phyloP scores from a whole-genome alignment of 2,329 filamentous ascomycete genomes.

The Microdochium trichocladiopsis region DNA sequence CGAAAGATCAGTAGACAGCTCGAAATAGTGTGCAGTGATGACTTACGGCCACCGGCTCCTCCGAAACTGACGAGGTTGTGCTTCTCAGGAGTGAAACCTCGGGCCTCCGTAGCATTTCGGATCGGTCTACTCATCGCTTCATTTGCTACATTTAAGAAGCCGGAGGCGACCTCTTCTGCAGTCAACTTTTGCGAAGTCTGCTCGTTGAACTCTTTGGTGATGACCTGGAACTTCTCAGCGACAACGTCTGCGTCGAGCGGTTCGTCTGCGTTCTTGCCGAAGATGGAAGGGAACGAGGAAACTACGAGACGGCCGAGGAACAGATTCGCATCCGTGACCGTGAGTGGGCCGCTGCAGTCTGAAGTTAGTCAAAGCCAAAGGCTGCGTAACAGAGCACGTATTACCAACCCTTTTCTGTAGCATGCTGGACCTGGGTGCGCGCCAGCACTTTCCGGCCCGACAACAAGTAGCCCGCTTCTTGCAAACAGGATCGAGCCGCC shows the following conservation, averaged over 20 bases:
- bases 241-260: constrained; percentile 31
- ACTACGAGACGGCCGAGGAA: constrained; percentile 70
- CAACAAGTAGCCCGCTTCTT: constrained; percentile 61
- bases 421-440: constrained; percentile 23
- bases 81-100: constrained; percentile 20
- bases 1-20: too few relatives aligned
- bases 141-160: constrained; percentile 70
- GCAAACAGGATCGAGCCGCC: too few relatives aligned
- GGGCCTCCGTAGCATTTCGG: constrained; percentile 50
- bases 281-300: constrained; percentile 63
- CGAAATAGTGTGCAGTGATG: too few relatives aligned
- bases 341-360: constrained; percentile 46
- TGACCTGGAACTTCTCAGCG: constrained; percentile 27
- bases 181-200: constrained; percentile 19
- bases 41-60: constrained; percentile 57
- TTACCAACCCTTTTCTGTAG: constrained; percentile 55
- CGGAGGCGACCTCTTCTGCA: constrained; percentile 47
- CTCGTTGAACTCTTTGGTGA: constrained; percentile 33
- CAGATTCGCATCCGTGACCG: constrained; percentile 60
- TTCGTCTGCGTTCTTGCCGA: too few relatives aligned
- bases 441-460: constrained; percentile 57
- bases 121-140: constrained; percentile 73
- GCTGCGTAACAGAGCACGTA: constrained; percentile 45
- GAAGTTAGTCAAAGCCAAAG: constrained; percentile 20
- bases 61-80: constrained; percentile 42